Evolutionary conservation across 1,284 basidiomycete genomes (phyloP).

Genomic region (Singerocomus inundabilis): DNA sequence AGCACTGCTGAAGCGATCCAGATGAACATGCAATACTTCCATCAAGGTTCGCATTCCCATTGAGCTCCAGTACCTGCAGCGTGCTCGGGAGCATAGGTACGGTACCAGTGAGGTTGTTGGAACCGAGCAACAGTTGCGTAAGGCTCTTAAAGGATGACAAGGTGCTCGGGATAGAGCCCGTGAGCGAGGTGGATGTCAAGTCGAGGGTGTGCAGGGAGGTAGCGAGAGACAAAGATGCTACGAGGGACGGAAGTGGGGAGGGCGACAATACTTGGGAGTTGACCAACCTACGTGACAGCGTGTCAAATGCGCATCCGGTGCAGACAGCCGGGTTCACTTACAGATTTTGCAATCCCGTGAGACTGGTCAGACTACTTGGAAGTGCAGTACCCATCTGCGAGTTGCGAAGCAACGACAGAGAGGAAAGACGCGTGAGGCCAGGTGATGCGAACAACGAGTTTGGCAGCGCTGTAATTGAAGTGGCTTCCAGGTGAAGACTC

Average conservation of each 20-base stretch:
- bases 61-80: constrained; percentile 32
- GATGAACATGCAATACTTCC: constrained; percentile 25
- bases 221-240: constrained; percentile 36
- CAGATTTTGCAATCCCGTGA: constrained; percentile 41
- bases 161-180: constrained; percentile 30
- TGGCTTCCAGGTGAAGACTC: constrained; percentile 46
- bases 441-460: constrained; percentile 36
- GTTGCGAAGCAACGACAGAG: constrained; percentile 46
- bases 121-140: constrained; percentile 33
- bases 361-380: constrained; percentile 37
- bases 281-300: constrained; percentile 17
- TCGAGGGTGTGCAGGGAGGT: constrained; percentile 39
- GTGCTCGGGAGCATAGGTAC: constrained; percentile 33
- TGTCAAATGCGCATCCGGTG: neutral
- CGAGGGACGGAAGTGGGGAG: constrained; percentile 32
- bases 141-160: constrained; percentile 30
- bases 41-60: constrained; percentile 30
- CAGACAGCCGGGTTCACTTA: constrained; percentile 26
- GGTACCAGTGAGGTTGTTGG: constrained; percentile 34
- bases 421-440: constrained; percentile 37
- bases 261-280: constrained; percentile 29
- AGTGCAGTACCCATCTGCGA: constrained; percentile 42
- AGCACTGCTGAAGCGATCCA: constrained; percentile 18
- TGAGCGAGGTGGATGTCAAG: constrained; percentile 36
- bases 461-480: constrained; percentile 41